These are phyloP conservation scores for Mycena citricolor DNA, from an alignment of 1,284 basidiomycete species.

Conservation along the genomic window DNA sequence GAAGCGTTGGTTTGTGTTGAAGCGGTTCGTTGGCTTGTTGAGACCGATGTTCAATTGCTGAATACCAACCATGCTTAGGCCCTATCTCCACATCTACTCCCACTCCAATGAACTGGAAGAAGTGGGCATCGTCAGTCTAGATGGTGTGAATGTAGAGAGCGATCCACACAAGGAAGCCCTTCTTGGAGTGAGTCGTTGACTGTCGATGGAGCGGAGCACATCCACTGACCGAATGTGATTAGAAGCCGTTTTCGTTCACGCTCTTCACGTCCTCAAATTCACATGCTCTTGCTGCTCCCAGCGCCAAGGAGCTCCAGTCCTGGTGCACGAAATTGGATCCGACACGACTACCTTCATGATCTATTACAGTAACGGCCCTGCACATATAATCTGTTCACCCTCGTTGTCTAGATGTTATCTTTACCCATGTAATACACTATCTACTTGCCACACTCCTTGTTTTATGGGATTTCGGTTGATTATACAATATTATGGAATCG, in stretches of 20 bases:
- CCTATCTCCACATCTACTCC: slow-evolving; percentile 87
- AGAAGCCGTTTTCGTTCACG: slow-evolving; percentile 86
- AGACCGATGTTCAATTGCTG: slow-evolving; percentile 12
- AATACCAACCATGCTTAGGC: slow-evolving; percentile 53
- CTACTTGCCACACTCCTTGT: slow-evolving; percentile 15
- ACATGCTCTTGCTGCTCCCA: slow-evolving; percentile 81
- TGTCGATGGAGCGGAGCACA: neutral
- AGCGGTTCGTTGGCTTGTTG: slow-evolving; percentile 50
- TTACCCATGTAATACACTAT: slow-evolving; percentile 18
- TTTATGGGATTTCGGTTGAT: slow-evolving; percentile 12
- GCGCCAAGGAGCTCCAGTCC: slow-evolving; percentile 74
- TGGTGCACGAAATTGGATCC: slow-evolving; percentile 85
- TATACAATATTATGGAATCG: slow-evolving; percentile 3
- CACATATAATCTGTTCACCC: slow-evolving; percentile 11
- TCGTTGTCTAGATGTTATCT: slow-evolving; percentile 21
- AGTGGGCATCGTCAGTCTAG: slow-evolving; percentile 80
- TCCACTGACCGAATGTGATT: slow-evolving; percentile 11
- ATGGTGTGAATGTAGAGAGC: slow-evolving; percentile 81
- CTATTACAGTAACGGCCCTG: slow-evolving; percentile 6
- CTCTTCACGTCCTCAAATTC: slow-evolving; percentile 89
- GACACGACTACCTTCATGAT: slow-evolving; percentile 55
- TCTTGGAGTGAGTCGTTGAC: slow-evolving; percentile 65
- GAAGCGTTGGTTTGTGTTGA: slow-evolving; percentile 84
- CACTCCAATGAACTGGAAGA: slow-evolving; percentile 84
- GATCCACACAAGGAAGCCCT: slow-evolving; percentile 86